Conservation (phyloP, 1,284 basidiomycete species). For the Sporisorium graminicola region DNA sequence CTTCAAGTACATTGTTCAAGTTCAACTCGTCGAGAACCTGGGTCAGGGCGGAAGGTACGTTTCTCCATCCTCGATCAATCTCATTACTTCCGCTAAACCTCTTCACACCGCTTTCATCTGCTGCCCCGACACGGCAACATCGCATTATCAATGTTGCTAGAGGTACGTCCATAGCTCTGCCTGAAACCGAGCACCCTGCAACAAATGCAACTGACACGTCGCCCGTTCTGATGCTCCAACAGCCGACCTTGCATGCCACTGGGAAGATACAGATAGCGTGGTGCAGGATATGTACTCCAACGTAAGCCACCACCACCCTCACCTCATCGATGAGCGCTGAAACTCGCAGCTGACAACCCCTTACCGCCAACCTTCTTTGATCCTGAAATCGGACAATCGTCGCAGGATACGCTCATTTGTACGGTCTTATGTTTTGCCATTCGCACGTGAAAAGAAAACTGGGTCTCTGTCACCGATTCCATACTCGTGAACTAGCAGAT, state of each 20-base stretch:
- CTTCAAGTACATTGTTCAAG: constrained; percentile 61
- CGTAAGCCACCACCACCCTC: constrained; percentile 21
- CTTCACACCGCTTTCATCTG: not conserved
- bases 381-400: not conserved
- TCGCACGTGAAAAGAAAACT: constrained; percentile 18
- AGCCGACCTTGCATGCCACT: constrained; percentile 61
- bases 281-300: constrained; percentile 56
- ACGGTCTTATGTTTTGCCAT: constrained; percentile 55
- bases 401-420: constrained; percentile 54
- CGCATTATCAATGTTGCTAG: not conserved
- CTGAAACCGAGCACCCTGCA: not conserved
- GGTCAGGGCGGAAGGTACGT: constrained; percentile 60
- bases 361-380: no score
- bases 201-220: not conserved
- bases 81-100: not conserved
- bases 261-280: constrained; percentile 59
- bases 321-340: not conserved
- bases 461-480: not conserved
- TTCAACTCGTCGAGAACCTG: constrained; percentile 59
- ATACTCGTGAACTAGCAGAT: not conserved
- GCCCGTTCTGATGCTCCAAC: not conserved
- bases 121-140: not conserved
- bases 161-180: not conserved
- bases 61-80: not conserved
- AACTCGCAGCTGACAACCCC: not conserved